Evolutionary conservation across 768 basidiomycete species (phyloP), one percentile per base, ranked within the genome.

Genomic region (Punctularia strigosozonata): DNA sequence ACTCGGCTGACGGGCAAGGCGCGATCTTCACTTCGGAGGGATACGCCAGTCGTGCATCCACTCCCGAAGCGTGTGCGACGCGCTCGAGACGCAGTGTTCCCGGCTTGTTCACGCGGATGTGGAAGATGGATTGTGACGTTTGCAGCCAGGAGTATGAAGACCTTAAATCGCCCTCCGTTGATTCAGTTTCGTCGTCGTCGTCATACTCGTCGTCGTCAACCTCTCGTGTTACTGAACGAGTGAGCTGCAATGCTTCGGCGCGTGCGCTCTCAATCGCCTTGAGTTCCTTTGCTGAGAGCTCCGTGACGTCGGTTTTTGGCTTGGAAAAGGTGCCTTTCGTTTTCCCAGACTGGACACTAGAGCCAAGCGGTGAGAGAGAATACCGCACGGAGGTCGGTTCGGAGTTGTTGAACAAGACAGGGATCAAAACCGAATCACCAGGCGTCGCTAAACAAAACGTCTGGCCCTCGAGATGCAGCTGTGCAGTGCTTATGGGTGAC

Each of bases 401-500:
- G 6, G 92, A 90, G 58, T 94, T 92, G 63, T 97, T 95, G 56
- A 95, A 71, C 32, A 92, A 67, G 24, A 95, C 60, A 1, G 92
- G 92, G 34, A 95, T 62, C 38, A 88, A 70, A 22, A 84, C 72
- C 31, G 64, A 62, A 38, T 68, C 64, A 5, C 61, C 58, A 7
- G 68, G 60, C 7, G 66, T 55, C 2, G 80, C 64, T 15, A 92
- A 65, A 50, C 89, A 94, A 54, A 80, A 91, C 3, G 75, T 76
- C 37, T 75, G 66, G 12, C 61, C 66, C 42, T 80, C 66, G 8
- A 87, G 88, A 49, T 94, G 92, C 31, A 98, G 65, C 17, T 81
- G 79, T 4, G 91, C 92, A 2, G 91, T 95, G 55, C 90, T 88
- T 49, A 88, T 89, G 7, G 91, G 91, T 0, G 89, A 87, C 72